Evolutionary conservation across 202 grass and related monocot genomes (phyloP), one percentile per base, ranked within the genome.

Genomic region (Dendrocalamus latiflorus): DNA sequence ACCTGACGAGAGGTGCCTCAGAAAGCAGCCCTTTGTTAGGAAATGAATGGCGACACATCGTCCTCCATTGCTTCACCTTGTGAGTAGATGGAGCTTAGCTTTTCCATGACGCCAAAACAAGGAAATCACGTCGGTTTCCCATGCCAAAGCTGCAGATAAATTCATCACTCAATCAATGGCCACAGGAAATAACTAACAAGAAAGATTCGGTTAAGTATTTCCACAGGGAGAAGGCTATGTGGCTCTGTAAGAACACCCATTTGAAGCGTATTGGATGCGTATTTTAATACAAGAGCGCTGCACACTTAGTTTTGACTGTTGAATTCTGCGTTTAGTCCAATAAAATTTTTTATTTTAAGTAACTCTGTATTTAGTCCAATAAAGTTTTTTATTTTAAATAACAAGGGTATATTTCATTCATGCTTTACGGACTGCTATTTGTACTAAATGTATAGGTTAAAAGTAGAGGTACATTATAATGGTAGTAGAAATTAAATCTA

Each of bases 81-180:
- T 61, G 13, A 45, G 73, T 42, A 64, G 49, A 45, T 8, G 20
- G 22, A 44, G 47, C 22, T 68, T 66, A 63, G 20, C 15, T 64
- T 44, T 54, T 56, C 51, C 68, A 38, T 64, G n/a, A 77, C 13
- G 28, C 4, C 37, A 57, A 77, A 89, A 70, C 26, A 65, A 56
- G 81, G 28, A 33, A 68, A 70, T 37, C 43, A 48, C 16, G 4
- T 17, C n/a, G 63, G 62, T 38, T 79, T 60, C 47, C 37, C 70
- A 8, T 47, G 28, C 51, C 36, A 75, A 74, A 74, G 15, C 51
- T 45, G 83, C 16, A 58, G 73, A 90, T 63, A 88, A 82, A 55
- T 63, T 64, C 58, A 73, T 24, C 38, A 66, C 47, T n/a, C 20
- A 77, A 88, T 65, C 49, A 60, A 69, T 14, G 47, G 42, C 38